These are phyloP conservation scores for Lachancea cidri DNA, from an alignment of 805 yeast genomes.

Conservation along the genomic window DNA sequence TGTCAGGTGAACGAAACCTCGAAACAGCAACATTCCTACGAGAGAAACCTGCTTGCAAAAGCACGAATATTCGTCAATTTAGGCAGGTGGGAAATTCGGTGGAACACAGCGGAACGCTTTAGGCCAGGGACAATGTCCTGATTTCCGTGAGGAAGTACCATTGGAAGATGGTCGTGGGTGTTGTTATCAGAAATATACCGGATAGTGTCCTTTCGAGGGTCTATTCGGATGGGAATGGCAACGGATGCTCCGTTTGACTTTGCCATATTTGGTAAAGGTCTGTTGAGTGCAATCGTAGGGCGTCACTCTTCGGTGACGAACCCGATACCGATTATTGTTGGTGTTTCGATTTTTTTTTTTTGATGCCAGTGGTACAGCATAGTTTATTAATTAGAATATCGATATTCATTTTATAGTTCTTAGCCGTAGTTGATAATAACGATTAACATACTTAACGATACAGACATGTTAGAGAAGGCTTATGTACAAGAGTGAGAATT, in stretches of 20 bases:
- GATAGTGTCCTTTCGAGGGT: neutral
- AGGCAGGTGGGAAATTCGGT: constrained; percentile 38
- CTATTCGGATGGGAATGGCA: constrained; percentile 30
- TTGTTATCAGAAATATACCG: constrained; percentile 31
- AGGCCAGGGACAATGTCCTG: constrained; percentile 4
- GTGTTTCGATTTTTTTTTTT: constrained; percentile 19
- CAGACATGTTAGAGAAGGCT: neutral
- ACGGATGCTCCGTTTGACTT: constrained; percentile 30
- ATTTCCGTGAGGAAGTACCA: constrained; percentile 9
- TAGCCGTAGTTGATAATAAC: neutral
- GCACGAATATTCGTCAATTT: neutral
- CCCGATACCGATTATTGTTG: constrained; percentile 36
- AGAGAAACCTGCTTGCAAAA: constrained; percentile 10
- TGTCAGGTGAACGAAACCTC: constrained; percentile 8
- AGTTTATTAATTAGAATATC: no score
- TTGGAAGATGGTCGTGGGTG: constrained; percentile 14
- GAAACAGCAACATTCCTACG: constrained; percentile 9
- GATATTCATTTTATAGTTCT: no score
- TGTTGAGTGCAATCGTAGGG: constrained; percentile 38
- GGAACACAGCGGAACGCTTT: constrained; percentile 26
- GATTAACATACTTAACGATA: neutral
- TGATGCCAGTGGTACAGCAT: no score
- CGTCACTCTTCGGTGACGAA: constrained; percentile 18
- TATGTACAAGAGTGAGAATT: neutral
- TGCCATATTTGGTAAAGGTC: constrained; percentile 18